phyloP scores from a whole-genome alignment of 345 rosid species.

The Turritis glabra region DNA sequence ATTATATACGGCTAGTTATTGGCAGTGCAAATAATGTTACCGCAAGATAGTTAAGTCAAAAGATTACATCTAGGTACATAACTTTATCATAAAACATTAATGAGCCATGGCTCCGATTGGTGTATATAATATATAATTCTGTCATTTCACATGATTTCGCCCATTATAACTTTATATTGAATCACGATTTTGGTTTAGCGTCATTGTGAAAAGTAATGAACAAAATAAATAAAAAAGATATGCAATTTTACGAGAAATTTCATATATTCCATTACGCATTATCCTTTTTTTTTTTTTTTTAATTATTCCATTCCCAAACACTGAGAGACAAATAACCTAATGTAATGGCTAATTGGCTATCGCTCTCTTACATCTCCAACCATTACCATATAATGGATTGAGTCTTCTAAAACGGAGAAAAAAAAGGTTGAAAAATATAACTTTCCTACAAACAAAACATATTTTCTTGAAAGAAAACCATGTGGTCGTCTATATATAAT shows the following conservation, averaged over 20 bases:
- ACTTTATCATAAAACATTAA: too few relatives aligned
- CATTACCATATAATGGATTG: not conserved
- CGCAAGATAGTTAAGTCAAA: too few relatives aligned
- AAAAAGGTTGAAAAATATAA: not conserved
- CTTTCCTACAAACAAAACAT: not conserved
- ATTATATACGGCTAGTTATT: not conserved
- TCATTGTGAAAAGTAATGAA: not conserved
- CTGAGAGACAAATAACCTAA: not conserved
- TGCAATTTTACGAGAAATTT: not conserved
- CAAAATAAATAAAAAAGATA: not conserved
- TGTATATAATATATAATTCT: too few relatives aligned
- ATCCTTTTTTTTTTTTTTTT: not conserved
- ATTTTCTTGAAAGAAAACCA: not conserved
- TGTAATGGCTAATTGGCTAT: not conserved
- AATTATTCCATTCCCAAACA: not conserved
- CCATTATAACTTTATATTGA: too few relatives aligned
- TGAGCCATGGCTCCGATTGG: too few relatives aligned
- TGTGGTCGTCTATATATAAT: slow-evolving; percentile 2
- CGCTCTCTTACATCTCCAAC: not conserved
- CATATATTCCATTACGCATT: too few relatives aligned
- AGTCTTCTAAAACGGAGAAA: not conserved
- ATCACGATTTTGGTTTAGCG: not conserved
- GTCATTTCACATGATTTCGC: not conserved
- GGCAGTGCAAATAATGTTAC: too few relatives aligned
- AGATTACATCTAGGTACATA: too few relatives aligned